Conservation (phyloP, 306 rosid genomes). For the Morella rubra region DNA sequence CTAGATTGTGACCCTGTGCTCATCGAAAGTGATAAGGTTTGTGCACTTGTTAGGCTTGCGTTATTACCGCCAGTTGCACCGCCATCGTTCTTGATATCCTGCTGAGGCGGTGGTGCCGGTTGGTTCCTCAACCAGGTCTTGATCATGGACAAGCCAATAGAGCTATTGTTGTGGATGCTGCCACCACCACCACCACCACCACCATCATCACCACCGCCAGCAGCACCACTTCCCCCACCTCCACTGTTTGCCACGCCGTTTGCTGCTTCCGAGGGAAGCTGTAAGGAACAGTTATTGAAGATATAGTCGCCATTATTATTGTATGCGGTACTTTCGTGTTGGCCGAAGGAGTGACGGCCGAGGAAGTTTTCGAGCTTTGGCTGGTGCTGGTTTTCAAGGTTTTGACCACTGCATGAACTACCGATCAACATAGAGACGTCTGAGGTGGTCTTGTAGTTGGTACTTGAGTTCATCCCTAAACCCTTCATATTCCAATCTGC, state of each 20-base stretch:
- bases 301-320: conserved; percentile 32
- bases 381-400: conserved; percentile 47
- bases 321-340: conserved; percentile 37
- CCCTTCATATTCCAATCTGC: conserved; percentile 74
- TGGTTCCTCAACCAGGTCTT: conserved; percentile 89
- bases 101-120: conserved; percentile 36
- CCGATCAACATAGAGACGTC: conserved; percentile 48
- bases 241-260: conserved; percentile 8
- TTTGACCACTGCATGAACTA: conserved; percentile 43
- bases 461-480: conserved; percentile 37
- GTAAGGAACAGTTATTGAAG: conserved; percentile 40
- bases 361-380: conserved; percentile 92
- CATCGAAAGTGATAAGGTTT: conserved; percentile 74
- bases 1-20: conserved; percentile 65
- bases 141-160: conserved; percentile 81
- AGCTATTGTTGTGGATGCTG: conserved; percentile 22
- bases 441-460: conserved; percentile 39
- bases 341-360: conserved; percentile 64
- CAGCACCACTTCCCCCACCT: conserved; percentile 1
- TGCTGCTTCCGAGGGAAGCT: conserved; percentile 36
- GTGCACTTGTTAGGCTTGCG: conserved; percentile 30
- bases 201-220: neutral
- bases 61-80: conserved; percentile 10
- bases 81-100: conserved; percentile 23
- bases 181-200: neutral